A percentile compares a stretch with the other conserved stretches of the same genome.
Conservation (phyloP, 495 filamentous ascomycete species). For the Staphylotrichum tortipilum region DNA sequence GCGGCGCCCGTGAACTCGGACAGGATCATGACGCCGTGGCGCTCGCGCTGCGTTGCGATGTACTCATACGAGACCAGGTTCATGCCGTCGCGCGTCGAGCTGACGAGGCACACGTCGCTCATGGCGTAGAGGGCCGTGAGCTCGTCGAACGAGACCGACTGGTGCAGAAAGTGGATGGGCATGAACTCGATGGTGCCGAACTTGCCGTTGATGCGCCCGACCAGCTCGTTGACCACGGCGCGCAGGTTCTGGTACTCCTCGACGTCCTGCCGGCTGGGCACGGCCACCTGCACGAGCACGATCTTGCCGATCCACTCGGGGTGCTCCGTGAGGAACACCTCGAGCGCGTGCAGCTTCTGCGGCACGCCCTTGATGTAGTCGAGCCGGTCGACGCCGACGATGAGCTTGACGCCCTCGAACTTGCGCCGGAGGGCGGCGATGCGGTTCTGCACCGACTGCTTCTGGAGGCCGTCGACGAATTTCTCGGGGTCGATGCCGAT, state of each 20-base stretch:
- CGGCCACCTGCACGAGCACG: conserved; percentile 85
- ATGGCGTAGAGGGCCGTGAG: conserved; percentile 87
- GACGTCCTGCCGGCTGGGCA: conserved; percentile 85
- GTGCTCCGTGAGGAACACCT: conserved; percentile 83
- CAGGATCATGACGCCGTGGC: conserved; percentile 81
- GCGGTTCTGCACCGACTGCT: conserved; percentile 66
- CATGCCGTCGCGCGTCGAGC: conserved; percentile 92
- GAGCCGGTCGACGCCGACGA: conserved; percentile 85
- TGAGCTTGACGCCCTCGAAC: conserved; percentile 80
- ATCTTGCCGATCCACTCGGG: conserved; percentile 89
- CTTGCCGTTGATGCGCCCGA: conserved; percentile 84
- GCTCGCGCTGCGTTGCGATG: conserved; percentile 76
- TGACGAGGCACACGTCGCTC: conserved; percentile 81
- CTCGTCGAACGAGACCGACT: conserved; percentile 80
- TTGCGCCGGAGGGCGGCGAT: conserved; percentile 68
- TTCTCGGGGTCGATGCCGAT: conserved; percentile 96
- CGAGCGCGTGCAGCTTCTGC: conserved; percentile 85
- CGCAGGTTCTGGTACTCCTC: conserved; percentile 93
- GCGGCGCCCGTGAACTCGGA: conserved; percentile 91
- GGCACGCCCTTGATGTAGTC: conserved; percentile 97
- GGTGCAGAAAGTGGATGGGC: conserved; percentile 91
- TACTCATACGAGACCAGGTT: conserved; percentile 96
- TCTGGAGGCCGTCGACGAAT: conserved; percentile 79
- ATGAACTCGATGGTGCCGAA: conserved; percentile 92
- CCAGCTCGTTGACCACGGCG: conserved; percentile 79